phyloP scores from a whole-genome alignment of 331 rosid genomes.

The Rhamnella rubrinervis region DNA sequence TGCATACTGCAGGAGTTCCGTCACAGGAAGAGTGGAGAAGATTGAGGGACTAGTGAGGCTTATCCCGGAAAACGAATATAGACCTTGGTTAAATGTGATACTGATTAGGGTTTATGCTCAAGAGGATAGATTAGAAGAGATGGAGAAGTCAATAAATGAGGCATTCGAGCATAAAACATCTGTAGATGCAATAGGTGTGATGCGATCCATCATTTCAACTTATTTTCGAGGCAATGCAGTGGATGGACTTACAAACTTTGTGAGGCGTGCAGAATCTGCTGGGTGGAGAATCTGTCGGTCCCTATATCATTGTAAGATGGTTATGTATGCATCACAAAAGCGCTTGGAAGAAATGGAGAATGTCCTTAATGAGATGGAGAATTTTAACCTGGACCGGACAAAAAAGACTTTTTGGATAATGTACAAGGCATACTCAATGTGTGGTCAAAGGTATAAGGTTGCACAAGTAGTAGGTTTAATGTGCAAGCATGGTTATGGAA shows the following conservation, averaged over 20 bases:
- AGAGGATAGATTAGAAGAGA: conserved; percentile 53
- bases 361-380: conserved; percentile 66
- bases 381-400: conserved; percentile 25
- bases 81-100: conserved; percentile 73
- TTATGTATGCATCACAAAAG: conserved; percentile 55
- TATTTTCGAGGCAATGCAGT: conserved; percentile 58
- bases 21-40: conserved; percentile 44
- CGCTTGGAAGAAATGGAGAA: conserved; percentile 58
- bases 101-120: conserved; percentile 65
- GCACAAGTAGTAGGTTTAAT: conserved; percentile 54
- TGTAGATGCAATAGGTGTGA: conserved; percentile 21
- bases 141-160: conserved; percentile 68
- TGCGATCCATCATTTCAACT: conserved; percentile 49
- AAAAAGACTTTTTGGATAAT: conserved; percentile 69
- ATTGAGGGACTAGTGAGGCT: conserved; percentile 46
- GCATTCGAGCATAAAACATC: conserved; percentile 61
- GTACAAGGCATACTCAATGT: conserved; percentile 45
- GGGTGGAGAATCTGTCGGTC: conserved; percentile 66
- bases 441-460: conserved; percentile 56
- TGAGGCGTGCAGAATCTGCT: conserved; percentile 55
- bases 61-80: conserved; percentile 61
- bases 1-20: conserved; percentile 72
- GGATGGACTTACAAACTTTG: conserved; percentile 53
- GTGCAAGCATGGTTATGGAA: conserved; percentile 70
- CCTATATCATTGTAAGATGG: conserved; percentile 71